Evolutionary conservation across 2,329 filamentous ascomycete genomes (phyloP).

Genomic region (Pezicula carpinea): DNA sequence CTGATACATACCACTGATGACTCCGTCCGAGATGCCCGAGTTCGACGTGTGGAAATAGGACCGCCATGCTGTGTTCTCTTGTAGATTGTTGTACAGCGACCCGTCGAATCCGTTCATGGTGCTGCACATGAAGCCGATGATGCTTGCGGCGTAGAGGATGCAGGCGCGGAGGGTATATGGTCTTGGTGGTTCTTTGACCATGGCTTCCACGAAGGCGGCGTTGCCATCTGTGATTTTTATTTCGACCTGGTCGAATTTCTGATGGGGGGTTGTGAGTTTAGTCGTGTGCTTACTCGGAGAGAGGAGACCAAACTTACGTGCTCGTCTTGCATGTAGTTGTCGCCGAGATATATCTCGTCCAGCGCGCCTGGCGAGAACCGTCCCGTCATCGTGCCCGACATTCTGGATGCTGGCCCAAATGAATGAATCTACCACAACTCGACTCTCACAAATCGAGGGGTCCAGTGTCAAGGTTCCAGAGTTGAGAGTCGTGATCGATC

Average conservation of each 20-base stretch:
- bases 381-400: too few species aligned
- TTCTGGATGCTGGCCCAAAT: too few species aligned
- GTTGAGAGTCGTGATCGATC: too few species aligned
- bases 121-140: conserved; percentile 42
- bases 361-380: too few species aligned
- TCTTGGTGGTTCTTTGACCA: conserved; percentile 44
- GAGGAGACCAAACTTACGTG: background rate
- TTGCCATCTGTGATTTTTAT: conserved; percentile 29
- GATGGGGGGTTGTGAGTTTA: background rate
- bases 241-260: conserved; percentile 1
- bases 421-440: too few species aligned
- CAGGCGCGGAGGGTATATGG: conserved; percentile 34
- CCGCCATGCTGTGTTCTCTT: conserved; percentile 36
- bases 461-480: too few species aligned
- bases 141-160: conserved; percentile 37
- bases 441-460: too few species aligned
- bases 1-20: conserved; percentile 46
- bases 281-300: background rate
- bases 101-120: conserved; percentile 48
- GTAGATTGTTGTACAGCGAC: conserved; percentile 42
- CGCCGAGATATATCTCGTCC: too few species aligned
- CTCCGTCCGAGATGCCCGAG: conserved; percentile 42
- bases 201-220: conserved; percentile 47
- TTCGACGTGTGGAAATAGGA: conserved; percentile 33
- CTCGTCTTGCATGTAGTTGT: too few species aligned